phyloP scores from a whole-genome alignment of 2,329 filamentous ascomycete species.

The Neonectria coccinea region DNA sequence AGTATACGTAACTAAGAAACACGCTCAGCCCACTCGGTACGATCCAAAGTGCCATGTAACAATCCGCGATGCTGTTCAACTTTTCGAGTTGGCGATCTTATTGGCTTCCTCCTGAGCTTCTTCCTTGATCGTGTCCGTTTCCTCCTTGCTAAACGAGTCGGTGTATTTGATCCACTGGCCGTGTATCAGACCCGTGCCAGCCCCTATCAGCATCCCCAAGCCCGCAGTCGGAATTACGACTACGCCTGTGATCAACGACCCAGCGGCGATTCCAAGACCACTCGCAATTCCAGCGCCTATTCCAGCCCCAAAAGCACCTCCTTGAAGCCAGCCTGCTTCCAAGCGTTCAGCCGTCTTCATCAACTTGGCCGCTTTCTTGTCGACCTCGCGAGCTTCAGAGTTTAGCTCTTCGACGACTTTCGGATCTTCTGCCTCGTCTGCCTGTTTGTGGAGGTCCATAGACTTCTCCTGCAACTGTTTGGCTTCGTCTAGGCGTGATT shows the following conservation, averaged over 20 bases:
- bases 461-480: conserved; percentile 32
- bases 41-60: not conserved
- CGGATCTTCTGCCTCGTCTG: conserved; percentile 25
- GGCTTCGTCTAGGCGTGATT: conserved; percentile 34
- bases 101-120: conserved; percentile 37
- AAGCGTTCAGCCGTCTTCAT: conserved; percentile 40
- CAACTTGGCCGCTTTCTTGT: conserved; percentile 39
- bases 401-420: conserved; percentile 31
- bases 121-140: conserved; percentile 32
- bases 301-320: conserved; percentile 38
- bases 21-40: not conserved
- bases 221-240: conserved; percentile 39
- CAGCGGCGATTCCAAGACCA: conserved; percentile 34
- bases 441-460: conserved; percentile 33
- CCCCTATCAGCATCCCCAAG: conserved; percentile 36
- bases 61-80: not conserved
- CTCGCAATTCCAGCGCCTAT: conserved; percentile 40
- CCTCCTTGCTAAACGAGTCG: conserved; percentile 37
- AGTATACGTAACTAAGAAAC: not conserved
- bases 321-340: conserved; percentile 38
- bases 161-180: conserved; percentile 40
- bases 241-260: conserved; percentile 34
- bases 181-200: conserved; percentile 36
- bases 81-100: conserved; percentile 25
- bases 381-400: conserved; percentile 30